Base-by-base conservation (phyloP, 495 filamentous ascomycete species). In the Podospora didyma region DNA sequence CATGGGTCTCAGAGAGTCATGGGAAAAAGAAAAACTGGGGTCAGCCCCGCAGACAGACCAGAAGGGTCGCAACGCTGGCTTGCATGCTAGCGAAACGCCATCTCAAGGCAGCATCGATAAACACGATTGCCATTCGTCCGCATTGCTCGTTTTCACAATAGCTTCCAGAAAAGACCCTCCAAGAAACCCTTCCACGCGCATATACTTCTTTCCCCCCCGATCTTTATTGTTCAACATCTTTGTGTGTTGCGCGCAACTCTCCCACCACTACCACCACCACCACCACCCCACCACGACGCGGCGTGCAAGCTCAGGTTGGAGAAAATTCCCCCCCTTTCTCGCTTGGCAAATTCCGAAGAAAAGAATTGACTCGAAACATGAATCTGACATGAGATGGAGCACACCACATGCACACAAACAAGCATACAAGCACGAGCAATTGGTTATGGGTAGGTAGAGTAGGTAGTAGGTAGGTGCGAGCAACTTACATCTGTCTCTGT, bases 51-150 rank as follows among this genome's bases (percentile, higher is more conserved):
- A 14, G 26, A 9, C 26, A 3, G 4, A 9, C 26, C 26, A 31
- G 26, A 9, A 9, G 26, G 26, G 3, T 31, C 9, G 26, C 26
- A 31, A 31, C n/a, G n/a, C n/a, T n/a, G n/a, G n/a, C n/a, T 4
- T 31, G 26, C 26, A 31, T 4, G 26, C 26, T 9, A 31, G 26
- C 26, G 26, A n/a, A n/a, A 31, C 26, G 26, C 26, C 26, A 31
- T 31, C 39, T 17, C 58, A 56, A 60, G 58, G 58, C 58, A 56
- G 51, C 58, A 22, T 49, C 46, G 51, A 52, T 52, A 61, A 42
- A 17, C 39, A 4, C 39, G 39, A 17, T 17, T 2, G 14, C 39
- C 12, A 42, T 42, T 42, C 39, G 39, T 14, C 39, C 4, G 26
- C 3, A 4, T 31, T 31, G 3, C 26, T 4, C 9, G 26, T 9